Conservation (phyloP, 805 yeast species). For the Scheffersomyces lignosus region DNA sequence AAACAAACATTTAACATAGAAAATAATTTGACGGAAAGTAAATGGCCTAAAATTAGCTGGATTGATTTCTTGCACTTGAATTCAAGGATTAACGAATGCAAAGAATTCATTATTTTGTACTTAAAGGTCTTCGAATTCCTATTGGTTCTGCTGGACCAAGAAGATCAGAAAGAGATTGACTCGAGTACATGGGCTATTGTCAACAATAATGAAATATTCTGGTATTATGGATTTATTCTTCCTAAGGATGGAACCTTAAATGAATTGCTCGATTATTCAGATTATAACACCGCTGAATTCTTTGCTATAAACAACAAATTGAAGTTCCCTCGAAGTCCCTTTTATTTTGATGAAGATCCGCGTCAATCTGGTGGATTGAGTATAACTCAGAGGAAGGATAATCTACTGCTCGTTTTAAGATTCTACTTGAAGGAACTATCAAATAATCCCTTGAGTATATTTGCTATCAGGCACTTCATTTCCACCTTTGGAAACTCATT, state of each 20-base stretch:
- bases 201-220: background rate
- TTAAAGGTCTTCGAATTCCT: constrained; percentile 36
- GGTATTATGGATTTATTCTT: background rate
- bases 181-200: background rate
- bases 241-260: background rate
- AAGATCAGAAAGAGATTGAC: too few species aligned
- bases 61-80: constrained; percentile 31
- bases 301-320: constrained; percentile 20
- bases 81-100: constrained; percentile 26
- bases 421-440: constrained; percentile 3
- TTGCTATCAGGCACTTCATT: constrained; percentile 30
- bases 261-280: constrained; percentile 21
- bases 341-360: constrained; percentile 11
- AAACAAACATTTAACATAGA: constrained; percentile 28
- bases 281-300: constrained; percentile 36
- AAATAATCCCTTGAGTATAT: constrained; percentile 2
- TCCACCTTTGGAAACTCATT: constrained; percentile 18
- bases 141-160: constrained; percentile 1
- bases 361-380: background rate
- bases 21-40: constrained; percentile 23
- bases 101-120: constrained; percentile 26
- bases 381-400: background rate
- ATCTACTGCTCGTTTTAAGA: background rate
- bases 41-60: constrained; percentile 43
- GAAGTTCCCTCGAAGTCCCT: constrained; percentile 19